Conservation (phyloP, 306 rosid species). For the Argentina anserina region DNA sequence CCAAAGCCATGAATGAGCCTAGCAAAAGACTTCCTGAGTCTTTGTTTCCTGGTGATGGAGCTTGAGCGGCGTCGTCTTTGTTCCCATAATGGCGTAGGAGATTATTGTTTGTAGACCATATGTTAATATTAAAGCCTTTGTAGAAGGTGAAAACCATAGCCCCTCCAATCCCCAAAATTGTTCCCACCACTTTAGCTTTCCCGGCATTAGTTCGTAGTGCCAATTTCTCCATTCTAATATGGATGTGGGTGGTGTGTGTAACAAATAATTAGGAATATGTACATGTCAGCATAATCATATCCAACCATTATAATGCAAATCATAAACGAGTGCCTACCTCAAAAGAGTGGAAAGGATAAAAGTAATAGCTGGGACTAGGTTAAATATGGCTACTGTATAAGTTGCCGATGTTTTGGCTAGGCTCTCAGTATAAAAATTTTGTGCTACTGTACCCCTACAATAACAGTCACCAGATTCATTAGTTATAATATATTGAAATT, state of each 20-base stretch:
- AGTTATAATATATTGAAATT: neutral
- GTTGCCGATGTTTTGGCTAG: slow-evolving; percentile 17
- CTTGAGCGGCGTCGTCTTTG: neutral
- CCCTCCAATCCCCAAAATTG: slow-evolving; percentile 21
- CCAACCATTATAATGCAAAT: neutral
- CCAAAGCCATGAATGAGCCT: neutral
- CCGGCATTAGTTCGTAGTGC: slow-evolving; percentile 3
- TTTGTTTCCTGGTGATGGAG: neutral
- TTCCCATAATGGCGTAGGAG: neutral
- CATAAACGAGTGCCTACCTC: neutral
- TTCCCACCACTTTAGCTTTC: slow-evolving; percentile 11
- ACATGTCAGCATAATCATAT: neutral
- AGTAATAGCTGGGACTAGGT: slow-evolving; percentile 16
- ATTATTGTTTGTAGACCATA: slow-evolving; percentile 6
- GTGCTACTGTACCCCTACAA: neutral
- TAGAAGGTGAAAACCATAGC: slow-evolving; percentile 23
- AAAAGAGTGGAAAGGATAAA: slow-evolving; percentile 8
- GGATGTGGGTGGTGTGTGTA: neutral
- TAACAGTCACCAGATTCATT: neutral
- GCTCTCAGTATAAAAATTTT: slow-evolving; percentile 18
- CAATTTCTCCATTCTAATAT: slow-evolving; percentile 16
- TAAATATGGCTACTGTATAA: slow-evolving; percentile 11
- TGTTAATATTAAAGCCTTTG: slow-evolving; percentile 4
- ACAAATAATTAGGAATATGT: neutral
- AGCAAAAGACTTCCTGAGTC: neutral